Conservation (phyloP, 2,329 filamentous ascomycete genomes). For the Alternaria arbusti region DNA sequence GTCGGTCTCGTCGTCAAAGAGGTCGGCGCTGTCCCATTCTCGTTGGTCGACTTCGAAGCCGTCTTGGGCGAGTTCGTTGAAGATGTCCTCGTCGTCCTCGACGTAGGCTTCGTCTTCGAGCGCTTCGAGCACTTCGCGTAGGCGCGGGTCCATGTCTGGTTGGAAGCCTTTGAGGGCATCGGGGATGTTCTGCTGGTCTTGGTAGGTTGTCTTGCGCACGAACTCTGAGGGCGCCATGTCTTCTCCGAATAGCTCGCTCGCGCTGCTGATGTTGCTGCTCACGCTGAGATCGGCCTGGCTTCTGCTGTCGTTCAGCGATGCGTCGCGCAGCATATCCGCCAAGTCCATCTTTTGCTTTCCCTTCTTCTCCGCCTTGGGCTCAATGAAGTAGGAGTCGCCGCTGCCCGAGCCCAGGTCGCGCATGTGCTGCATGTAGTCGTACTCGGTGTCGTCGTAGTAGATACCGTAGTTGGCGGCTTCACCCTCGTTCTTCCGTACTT, state of each 20-base stretch:
- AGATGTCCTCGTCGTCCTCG: constrained; percentile 82
- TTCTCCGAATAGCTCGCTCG: constrained; percentile 68
- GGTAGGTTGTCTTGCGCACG: constrained; percentile 77
- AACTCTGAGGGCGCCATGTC: constrained; percentile 82
- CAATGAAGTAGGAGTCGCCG: constrained; percentile 82
- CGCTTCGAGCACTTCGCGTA: constrained; percentile 90
- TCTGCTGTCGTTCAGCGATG: constrained; percentile 50
- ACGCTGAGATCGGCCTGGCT: constrained; percentile 53
- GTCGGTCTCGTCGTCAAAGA: constrained; percentile 38
- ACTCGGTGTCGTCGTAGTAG: constrained; percentile 92
- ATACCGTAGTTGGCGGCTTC: constrained; percentile 94
- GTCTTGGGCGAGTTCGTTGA: constrained; percentile 73
- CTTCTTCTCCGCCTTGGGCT: constrained; percentile 71
- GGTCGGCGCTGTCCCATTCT: constrained; percentile 74
- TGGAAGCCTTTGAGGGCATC: constrained; percentile 93
- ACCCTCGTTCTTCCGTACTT: constrained; percentile 86
- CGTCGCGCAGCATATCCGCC: constrained; percentile 76
- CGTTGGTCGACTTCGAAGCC: constrained; percentile 76
- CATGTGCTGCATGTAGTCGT: constrained; percentile 99
- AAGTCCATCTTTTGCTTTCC: constrained; percentile 76
- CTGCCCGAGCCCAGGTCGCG: constrained; percentile 73
- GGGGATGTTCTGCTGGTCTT: constrained; percentile 90
- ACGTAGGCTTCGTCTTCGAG: constrained; percentile 96
- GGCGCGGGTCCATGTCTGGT: constrained; percentile 93
- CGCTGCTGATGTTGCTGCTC: constrained; percentile 50